These are phyloP conservation scores for Solidago caesia DNA, from an alignment of 129 eudicot genomes.

Conservation along the genomic window DNA sequence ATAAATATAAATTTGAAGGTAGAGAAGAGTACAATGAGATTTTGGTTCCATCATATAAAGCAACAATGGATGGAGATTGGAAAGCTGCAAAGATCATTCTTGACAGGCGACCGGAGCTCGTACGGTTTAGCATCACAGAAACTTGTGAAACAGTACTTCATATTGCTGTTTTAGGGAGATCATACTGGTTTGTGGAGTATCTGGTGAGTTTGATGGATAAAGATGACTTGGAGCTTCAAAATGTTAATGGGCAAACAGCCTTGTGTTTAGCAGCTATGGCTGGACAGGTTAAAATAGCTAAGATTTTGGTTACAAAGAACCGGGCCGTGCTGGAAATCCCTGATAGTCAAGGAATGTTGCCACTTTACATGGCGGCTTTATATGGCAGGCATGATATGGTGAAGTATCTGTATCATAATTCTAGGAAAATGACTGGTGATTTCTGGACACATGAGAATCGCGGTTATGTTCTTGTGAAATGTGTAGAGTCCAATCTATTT, in stretches of 20 bases:
- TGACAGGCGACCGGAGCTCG: too few relatives aligned
- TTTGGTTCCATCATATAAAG: too few relatives aligned
- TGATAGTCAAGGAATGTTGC: conserved; percentile 8
- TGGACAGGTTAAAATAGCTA: conserved; percentile 25
- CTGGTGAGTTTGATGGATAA: neutral
- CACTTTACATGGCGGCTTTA: neutral
- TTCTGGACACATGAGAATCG: conserved; percentile 17
- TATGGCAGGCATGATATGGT: conserved; percentile 31
- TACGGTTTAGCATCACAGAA: too few relatives aligned
- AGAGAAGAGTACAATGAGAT: too few relatives aligned
- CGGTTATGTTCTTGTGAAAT: conserved; percentile 18
- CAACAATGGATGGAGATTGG: too few relatives aligned
- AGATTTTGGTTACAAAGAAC: neutral
- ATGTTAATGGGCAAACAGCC: conserved; percentile 25
- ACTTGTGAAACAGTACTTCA: too few relatives aligned
- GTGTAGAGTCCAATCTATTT: conserved; percentile 20
- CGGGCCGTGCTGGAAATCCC: conserved; percentile 12
- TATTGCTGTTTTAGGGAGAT: too few relatives aligned
- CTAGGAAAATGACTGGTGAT: neutral
- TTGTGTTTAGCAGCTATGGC: conserved; percentile 39
- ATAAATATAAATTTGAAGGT: too few relatives aligned
- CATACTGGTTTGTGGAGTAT: neutral
- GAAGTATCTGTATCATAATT: conserved; percentile 14
- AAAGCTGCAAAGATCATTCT: too few relatives aligned
- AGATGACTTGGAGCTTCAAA: neutral